A percentile compares a stretch with the other conserved stretches of the same genome.
These are phyloP conservation scores for Debaryomyces fabryi DNA, from an alignment of 1,139 yeast species.

Conservation along the genomic window DNA sequence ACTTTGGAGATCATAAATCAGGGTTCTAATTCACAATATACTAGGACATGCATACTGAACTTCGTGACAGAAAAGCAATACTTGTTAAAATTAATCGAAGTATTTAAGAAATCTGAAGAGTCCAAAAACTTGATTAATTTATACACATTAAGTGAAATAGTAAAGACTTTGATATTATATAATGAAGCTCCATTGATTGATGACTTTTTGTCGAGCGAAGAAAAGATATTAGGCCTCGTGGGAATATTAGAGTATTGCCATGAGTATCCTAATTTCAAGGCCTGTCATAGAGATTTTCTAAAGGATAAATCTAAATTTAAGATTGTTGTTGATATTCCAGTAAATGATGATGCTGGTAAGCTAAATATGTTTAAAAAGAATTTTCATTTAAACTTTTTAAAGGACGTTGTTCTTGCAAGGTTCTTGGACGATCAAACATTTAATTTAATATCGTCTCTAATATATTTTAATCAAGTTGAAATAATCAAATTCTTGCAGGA, in stretches of 20 bases:
- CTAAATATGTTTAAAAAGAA: slow-evolving; percentile 63
- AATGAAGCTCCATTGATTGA: slow-evolving; percentile 75
- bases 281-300: slow-evolving; percentile 73
- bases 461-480: slow-evolving; percentile 69
- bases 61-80: slow-evolving; percentile 55
- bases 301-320: slow-evolving; percentile 62
- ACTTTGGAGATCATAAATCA: slow-evolving; percentile 57
- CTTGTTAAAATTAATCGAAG: slow-evolving; percentile 50
- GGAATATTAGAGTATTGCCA: slow-evolving; percentile 94
- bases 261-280: slow-evolving; percentile 75
- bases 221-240: slow-evolving; percentile 60
- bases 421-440: slow-evolving; percentile 79
- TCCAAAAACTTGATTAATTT: slow-evolving; percentile 53
- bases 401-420: slow-evolving; percentile 84
- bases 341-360: slow-evolving; percentile 37
- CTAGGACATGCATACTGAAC: slow-evolving; percentile 55
- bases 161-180: slow-evolving; percentile 69
- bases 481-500: slow-evolving; percentile 69
- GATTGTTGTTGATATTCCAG: slow-evolving; percentile 72
- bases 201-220: slow-evolving; percentile 59
- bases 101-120: slow-evolving; percentile 61
- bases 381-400: slow-evolving; percentile 74
- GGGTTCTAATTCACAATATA: slow-evolving; percentile 58
- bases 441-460: slow-evolving; percentile 63
- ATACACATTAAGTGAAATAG: slow-evolving; percentile 68